Conservation (phyloP, 2,329 filamentous ascomycete species). For the Venturia effusa region DNA sequence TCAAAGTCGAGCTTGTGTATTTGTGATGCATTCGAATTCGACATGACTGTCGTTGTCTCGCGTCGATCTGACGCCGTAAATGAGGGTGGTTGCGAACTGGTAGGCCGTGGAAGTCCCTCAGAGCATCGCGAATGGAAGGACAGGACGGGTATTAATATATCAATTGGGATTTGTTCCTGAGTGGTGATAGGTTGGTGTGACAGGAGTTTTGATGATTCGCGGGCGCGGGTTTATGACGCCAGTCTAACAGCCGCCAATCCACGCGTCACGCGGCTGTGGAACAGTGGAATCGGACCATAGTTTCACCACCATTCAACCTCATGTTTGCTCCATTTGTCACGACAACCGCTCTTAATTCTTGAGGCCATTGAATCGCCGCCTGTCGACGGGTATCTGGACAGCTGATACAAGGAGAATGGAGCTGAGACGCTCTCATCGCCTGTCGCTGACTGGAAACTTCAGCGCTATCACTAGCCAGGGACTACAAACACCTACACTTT, state of each 20-base stretch:
- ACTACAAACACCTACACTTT: neutral
- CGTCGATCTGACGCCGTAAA: neutral
- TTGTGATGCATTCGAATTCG: constrained; percentile 7
- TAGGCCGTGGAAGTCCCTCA: neutral
- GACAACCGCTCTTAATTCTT: neutral
- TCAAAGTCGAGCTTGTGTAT: constrained; percentile 43
- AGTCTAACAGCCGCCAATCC: neutral
- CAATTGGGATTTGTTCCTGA: neutral
- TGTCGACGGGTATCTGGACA: neutral
- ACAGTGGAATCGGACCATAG: neutral
- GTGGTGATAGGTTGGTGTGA: constrained; percentile 1
- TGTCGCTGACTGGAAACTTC: neutral
- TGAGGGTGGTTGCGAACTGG: neutral
- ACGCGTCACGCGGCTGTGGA: neutral
- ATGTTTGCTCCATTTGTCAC: neutral
- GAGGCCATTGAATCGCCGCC: neutral
- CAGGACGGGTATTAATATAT: neutral
- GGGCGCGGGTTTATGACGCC: neutral
- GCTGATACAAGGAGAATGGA: neutral
- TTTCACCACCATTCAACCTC: neutral
- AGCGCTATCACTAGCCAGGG: neutral
- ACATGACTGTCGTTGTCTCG: neutral
- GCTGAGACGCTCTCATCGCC: too few species aligned
- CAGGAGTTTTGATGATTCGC: constrained; percentile 1
- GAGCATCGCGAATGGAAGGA: constrained; percentile 7